These are phyloP conservation scores for Pterothamnion heteromorphum DNA, from an alignment of 31 red algal species.

Conservation along the genomic window DNA sequence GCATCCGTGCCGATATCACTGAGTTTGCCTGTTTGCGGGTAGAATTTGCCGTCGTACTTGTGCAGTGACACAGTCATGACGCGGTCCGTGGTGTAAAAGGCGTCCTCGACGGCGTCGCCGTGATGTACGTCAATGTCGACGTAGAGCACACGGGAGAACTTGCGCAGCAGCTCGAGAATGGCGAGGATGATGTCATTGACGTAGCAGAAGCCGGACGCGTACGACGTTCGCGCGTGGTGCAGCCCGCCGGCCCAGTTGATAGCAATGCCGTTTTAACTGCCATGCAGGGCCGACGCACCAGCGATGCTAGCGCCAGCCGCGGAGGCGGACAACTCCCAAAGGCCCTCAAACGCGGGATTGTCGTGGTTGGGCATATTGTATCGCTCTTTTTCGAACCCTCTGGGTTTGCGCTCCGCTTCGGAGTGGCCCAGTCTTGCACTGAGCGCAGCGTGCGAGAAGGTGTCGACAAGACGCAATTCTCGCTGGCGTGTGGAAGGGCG, in stretches of 20 bases:
- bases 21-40: conserved; percentile 95
- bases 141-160: conserved; percentile 88
- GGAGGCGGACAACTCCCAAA: no score
- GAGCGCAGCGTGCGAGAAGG: no score
- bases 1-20: conserved; percentile 85
- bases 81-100: conserved; percentile 95
- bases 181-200: conserved; percentile 96
- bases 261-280: no score
- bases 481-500: no score
- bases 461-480: no score
- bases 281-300: no score
- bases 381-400: no score
- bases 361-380: no score
- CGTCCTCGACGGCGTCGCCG: conserved; percentile 99
- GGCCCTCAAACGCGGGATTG: no score
- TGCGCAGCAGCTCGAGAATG: conserved; percentile 93
- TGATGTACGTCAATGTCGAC: conserved; percentile 99
- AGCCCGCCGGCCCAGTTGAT: conserved; percentile 99
- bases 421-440: no score
- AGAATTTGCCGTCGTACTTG: conserved; percentile 96
- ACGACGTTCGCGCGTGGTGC: conserved; percentile 95
- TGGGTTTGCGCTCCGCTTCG: no score
- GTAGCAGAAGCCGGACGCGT: conserved; percentile 99
- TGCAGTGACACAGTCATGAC: conserved; percentile 99
- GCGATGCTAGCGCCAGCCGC: no score